Evolutionary conservation across 345 rosid genomes (phyloP), one percentile per base, ranked within the genome.

Genomic region (Psidium guajava): DNA sequence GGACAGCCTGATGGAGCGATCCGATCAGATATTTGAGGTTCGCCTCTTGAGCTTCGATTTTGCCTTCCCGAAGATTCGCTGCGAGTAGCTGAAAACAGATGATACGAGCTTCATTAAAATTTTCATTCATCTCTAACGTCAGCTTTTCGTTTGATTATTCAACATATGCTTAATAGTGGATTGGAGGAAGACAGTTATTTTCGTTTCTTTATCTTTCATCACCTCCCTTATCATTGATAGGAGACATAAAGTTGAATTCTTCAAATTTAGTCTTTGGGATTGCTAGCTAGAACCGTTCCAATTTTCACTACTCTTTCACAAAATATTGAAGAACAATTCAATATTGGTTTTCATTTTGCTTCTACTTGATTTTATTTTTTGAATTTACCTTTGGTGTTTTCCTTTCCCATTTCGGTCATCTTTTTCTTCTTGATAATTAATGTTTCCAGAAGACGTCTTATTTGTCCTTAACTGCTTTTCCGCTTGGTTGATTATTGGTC

Each of bases 21-120:
- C 98, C 58, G 92, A 91, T 84, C 87, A 89, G 83, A 93, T 94
- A 98, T 95, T 97, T 81, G 88, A 93, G 97, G 98, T 96, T 44
- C 50, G 36, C 40, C 40, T 28, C 42, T 82, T 82, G 22, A 51
- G 52, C 81, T 80, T 54, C n/a, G 55, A 47, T 44, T 54, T 73
- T 27, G 75, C 59, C 57, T 36, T 73, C 55, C 12, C 6, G 42
- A 40, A 84, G 16, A 13, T 86, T 59, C 44, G 54, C 27, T 50
- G 44, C 40, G 32, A 12, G 27, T 81, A 69, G 47, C 77, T 40
- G 77, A 32, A 40, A 32, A 18, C 24, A 47, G 54, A 28, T 44
- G 22, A 49, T 24, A 47, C 12, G 54, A 51, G 54, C 74, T 69
- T 8, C 47, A 18, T 32, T 18, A 2, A 4, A 32, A 9, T 69